A percentile compares a stretch with the other conserved stretches of the same genome.
Evolutionary conservation across 192 early-diverging fungal species (phyloP).

Genomic region (Entomortierella lignicola): DNA sequence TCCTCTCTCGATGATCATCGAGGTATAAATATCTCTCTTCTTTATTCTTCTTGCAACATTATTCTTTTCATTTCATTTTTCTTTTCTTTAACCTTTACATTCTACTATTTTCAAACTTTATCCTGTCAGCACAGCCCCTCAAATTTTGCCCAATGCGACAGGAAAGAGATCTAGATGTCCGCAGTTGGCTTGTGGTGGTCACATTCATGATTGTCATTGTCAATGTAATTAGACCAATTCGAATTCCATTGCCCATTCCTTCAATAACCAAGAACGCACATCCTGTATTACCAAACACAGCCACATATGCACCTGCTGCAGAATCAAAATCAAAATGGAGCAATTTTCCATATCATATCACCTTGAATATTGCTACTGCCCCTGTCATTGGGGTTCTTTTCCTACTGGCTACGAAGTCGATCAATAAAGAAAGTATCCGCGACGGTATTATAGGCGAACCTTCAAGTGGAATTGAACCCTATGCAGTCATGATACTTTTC

Average conservation of each 20-base stretch:
- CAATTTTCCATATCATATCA: constrained; percentile 38
- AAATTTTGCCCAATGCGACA: too few relatives aligned
- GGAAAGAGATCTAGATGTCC: constrained; percentile 53
- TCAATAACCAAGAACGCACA: background rate
- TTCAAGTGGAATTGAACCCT: constrained; percentile 73
- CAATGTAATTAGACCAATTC: constrained; percentile 71
- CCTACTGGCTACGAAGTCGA: constrained; percentile 70
- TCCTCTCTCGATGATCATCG: too few relatives aligned
- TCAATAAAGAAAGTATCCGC: constrained; percentile 51
- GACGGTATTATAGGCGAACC: constrained; percentile 44
- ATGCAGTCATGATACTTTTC: constrained; percentile 84
- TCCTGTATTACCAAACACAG: too few relatives aligned
- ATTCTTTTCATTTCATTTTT: too few relatives aligned
- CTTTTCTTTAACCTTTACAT: too few relatives aligned
- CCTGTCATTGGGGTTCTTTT: constrained; percentile 78
- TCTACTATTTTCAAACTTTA: too few relatives aligned
- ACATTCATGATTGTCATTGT: constrained; percentile 70
- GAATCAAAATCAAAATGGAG: background rate
- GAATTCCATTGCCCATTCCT: constrained; percentile 59
- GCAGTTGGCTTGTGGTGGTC: constrained; percentile 71
- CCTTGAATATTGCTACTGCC: constrained; percentile 76
- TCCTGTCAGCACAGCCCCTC: too few relatives aligned
- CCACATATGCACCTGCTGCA: too few relatives aligned
- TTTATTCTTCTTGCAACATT: too few relatives aligned
- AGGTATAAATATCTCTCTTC: too few relatives aligned